phyloP scores from a whole-genome alignment of 768 basidiomycete species.

The Mycena filopes region DNA sequence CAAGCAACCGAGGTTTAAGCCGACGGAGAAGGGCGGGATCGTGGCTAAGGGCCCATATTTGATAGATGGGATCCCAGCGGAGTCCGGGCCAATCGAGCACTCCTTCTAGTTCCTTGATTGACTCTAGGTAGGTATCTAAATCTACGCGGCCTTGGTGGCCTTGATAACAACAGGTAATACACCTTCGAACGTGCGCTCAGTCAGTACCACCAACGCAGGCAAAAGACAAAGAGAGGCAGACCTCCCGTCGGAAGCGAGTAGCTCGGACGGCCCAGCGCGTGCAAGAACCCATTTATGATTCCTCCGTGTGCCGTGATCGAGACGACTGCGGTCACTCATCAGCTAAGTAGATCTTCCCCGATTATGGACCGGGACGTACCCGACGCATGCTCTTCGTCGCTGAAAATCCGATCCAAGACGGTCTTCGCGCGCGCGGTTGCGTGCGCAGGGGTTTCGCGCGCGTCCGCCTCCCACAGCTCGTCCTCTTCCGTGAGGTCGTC shows the following conservation, averaged over 20 bases:
- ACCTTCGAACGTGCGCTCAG: conserved; percentile 29
- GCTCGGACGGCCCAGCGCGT: conserved; percentile 50
- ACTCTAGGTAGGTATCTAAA: too few species aligned
- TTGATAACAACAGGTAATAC: conserved; percentile 40
- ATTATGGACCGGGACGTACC: too few species aligned
- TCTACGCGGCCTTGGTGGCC: conserved; percentile 11
- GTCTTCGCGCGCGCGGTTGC: conserved; percentile 57
- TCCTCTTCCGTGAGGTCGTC: conserved; percentile 71
- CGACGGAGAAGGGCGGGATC: too few species aligned
- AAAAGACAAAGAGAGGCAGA: conserved; percentile 41
- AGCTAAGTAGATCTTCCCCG: too few species aligned
- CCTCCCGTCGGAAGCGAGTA: conserved; percentile 72
- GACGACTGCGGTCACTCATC: conserved; percentile 57
- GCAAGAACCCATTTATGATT: conserved; percentile 68
- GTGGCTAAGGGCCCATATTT: too few species aligned
- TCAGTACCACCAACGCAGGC: background rate
- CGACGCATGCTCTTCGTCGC: too few species aligned
- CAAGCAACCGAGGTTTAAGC: too few species aligned
- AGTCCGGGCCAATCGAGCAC: too few species aligned
- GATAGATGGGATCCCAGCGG: too few species aligned
- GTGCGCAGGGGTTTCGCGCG: conserved; percentile 63
- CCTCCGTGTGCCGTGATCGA: conserved; percentile 78
- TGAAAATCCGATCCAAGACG: conserved; percentile 69
- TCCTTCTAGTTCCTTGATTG: too few species aligned
- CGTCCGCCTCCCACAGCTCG: conserved; percentile 63